These are phyloP conservation scores for Tetratostichococcus sp. DNA, from an alignment of 139 green algal genomes.

Conservation along the genomic window DNA sequence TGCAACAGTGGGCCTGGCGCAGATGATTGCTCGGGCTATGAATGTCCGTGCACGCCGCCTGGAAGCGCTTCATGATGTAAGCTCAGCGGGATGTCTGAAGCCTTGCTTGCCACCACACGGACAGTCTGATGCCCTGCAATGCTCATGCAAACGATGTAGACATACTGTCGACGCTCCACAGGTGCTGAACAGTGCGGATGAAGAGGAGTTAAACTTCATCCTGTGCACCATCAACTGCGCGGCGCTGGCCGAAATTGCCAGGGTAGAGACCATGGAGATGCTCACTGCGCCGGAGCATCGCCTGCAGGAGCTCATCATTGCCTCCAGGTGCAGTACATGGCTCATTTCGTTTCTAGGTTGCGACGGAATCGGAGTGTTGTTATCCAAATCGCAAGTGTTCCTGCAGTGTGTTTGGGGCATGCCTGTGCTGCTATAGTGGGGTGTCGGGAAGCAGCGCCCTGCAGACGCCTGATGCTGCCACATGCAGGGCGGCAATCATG, in stretches of 20 bases:
- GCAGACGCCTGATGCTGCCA: background rate
- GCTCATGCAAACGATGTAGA: no score
- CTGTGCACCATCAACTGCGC: conserved; percentile 41
- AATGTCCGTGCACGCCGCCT: background rate
- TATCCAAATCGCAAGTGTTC: no score
- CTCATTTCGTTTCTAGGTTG: no score
- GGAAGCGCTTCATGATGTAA: background rate
- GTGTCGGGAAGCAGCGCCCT: no score
- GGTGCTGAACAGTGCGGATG: conserved; percentile 13
- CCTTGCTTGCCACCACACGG: no score
- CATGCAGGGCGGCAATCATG: conserved; percentile 35
- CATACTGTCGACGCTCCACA: background rate
- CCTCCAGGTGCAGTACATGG: conserved; percentile 18
- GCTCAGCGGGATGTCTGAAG: background rate
- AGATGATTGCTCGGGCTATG: conserved; percentile 24
- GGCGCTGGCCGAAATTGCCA: conserved; percentile 36
- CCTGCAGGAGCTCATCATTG: conserved; percentile 29
- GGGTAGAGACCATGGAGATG: conserved; percentile 25
- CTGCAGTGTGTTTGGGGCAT: no score
- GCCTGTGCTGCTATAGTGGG: no score
- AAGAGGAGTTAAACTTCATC: conserved; percentile 49
- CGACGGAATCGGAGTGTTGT: no score
- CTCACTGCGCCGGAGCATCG: conserved; percentile 14
- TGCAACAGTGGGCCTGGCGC: conserved; percentile 34
- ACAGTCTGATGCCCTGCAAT: no score